Conservation (phyloP, 2,329 filamentous ascomycete species). For the Alternaria infectoria region DNA sequence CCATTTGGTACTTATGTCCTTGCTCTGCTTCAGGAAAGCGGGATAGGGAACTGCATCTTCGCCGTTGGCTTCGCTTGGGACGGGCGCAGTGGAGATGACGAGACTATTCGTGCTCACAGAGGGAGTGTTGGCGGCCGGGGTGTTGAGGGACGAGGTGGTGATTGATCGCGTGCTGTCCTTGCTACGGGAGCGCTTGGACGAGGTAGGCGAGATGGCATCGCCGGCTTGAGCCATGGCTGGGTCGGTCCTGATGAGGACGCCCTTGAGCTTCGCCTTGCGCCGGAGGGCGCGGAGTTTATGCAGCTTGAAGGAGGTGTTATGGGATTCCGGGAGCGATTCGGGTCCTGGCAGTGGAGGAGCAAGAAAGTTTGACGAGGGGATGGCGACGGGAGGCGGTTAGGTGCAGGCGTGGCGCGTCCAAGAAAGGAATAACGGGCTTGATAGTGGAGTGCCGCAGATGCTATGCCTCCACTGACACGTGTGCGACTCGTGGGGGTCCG, state of each 20-base stretch:
- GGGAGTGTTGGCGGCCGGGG: constrained; percentile 32
- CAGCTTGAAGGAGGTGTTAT: constrained; percentile 41
- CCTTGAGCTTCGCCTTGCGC: constrained; percentile 49
- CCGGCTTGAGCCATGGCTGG: constrained; percentile 34
- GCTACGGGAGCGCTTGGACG: constrained; percentile 50
- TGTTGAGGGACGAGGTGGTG: constrained; percentile 34
- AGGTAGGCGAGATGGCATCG: constrained; percentile 43
- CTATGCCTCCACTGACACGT: constrained; percentile 14
- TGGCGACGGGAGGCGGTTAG: constrained; percentile 21
- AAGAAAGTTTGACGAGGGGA: constrained; percentile 28
- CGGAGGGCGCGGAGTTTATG: constrained; percentile 49
- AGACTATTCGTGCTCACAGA: constrained; percentile 43
- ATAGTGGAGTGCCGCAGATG: constrained; percentile 3
- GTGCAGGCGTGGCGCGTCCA: constrained; percentile 20
- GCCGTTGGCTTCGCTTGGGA: constrained; percentile 14
- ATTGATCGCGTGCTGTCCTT: constrained; percentile 45
- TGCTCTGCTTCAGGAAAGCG: constrained; percentile 59
- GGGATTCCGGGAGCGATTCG: constrained; percentile 14
- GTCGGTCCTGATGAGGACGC: constrained; percentile 32
- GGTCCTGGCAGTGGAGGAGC: constrained; percentile 21
- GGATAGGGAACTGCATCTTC: constrained; percentile 50
- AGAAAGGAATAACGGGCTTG: background rate
- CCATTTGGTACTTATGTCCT: constrained; percentile 66
- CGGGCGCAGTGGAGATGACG: constrained; percentile 30
- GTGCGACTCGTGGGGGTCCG: constrained; percentile 16